phyloP scores from a whole-genome alignment of 371 early-diverging fungal genomes.

The Smittium mucronatum region DNA sequence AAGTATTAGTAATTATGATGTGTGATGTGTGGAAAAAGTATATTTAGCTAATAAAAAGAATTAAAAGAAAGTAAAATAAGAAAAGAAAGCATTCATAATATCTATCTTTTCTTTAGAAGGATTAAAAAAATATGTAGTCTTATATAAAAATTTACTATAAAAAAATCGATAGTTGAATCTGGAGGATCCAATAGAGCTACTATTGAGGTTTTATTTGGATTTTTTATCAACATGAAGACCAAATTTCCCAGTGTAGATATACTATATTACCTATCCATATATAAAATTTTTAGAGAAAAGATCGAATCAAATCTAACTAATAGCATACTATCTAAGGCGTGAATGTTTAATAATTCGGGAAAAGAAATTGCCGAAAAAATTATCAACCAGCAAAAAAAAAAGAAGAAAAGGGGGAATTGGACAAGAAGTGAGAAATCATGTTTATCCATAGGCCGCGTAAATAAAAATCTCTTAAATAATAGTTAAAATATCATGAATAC shows the following conservation, averaged over 20 bases:
- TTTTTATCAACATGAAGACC: not conserved
- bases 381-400: no score
- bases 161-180: not conserved
- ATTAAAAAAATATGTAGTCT: not conserved
- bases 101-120: not conserved
- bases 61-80: not conserved
- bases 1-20: not conserved
- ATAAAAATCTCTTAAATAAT: no score
- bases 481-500: no score
- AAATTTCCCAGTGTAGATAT: slow-evolving; percentile 2
- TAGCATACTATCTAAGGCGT: no score
- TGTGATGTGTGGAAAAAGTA: not conserved
- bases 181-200: not conserved
- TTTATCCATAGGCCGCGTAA: no score
- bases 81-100: not conserved
- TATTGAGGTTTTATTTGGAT: not conserved
- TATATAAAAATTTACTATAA: not conserved
- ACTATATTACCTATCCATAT: slow-evolving; percentile 5
- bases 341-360: no score
- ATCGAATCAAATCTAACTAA: no score
- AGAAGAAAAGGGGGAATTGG: no score
- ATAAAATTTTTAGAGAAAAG: slow-evolving; percentile 2
- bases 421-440: no score
- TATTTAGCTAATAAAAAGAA: not conserved
- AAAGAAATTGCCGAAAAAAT: no score